These are phyloP conservation scores for Ailanthus altissimus DNA, from an alignment of 345 rosid species.

Conservation along the genomic window DNA sequence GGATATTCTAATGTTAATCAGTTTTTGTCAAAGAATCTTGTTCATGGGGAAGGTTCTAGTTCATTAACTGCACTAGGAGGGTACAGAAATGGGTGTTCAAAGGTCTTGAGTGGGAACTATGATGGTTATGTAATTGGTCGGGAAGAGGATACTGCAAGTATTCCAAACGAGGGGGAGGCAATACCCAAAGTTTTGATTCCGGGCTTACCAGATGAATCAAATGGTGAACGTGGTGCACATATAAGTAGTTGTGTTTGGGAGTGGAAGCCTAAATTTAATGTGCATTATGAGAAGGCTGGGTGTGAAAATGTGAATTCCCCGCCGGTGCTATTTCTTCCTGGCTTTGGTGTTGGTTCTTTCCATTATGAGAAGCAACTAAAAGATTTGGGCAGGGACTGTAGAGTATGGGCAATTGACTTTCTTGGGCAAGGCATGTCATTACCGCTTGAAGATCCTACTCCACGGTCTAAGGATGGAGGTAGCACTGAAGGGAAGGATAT, in stretches of 20 bases:
- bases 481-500: slow-evolving; percentile 28
- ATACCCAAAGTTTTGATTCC: slow-evolving; percentile 61
- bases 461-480: slow-evolving; percentile 29
- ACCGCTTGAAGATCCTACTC: slow-evolving; percentile 77
- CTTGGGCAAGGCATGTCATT: slow-evolving; percentile 91
- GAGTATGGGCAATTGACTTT: slow-evolving; percentile 98
- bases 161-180: slow-evolving; percentile 38
- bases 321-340: slow-evolving; percentile 82
- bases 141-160: slow-evolving; percentile 44
- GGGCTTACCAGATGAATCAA: slow-evolving; percentile 64
- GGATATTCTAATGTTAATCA: slow-evolving; percentile 21
- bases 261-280: slow-evolving; percentile 80
- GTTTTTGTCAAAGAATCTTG: slow-evolving; percentile 14
- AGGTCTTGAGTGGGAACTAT: slow-evolving; percentile 43
- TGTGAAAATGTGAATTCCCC: slow-evolving; percentile 66
- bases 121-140: slow-evolving; percentile 58
- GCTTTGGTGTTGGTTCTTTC: slow-evolving; percentile 96
- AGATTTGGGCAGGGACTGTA: slow-evolving; percentile 81
- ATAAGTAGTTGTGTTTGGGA: slow-evolving; percentile 65
- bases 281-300: slow-evolving; percentile 79
- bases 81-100: slow-evolving; percentile 27
- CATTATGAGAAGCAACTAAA: slow-evolving; percentile 90
- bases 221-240: slow-evolving; percentile 53
- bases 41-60: slow-evolving; percentile 22
- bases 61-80: slow-evolving; percentile 22